phyloP scores from a whole-genome alignment of 305 asterid genomes.

The Fraxinus sp. region DNA sequence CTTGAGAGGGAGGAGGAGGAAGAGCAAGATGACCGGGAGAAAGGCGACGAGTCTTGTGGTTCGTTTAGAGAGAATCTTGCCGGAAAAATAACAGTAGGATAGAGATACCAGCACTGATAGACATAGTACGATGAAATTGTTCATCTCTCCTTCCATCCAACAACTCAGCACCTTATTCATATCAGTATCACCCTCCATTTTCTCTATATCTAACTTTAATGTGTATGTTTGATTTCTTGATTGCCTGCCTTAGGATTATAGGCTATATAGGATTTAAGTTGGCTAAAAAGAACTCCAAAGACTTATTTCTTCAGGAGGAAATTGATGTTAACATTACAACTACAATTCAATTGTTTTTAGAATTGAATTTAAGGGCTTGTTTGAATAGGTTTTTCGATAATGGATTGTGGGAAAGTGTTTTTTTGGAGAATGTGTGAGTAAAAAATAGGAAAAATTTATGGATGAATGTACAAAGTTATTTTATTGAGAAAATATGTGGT shows the following conservation, averaged over 20 bases:
- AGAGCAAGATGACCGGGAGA: slow-evolving; percentile 30
- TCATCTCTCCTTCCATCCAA: slow-evolving; percentile 36
- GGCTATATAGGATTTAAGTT: background rate
- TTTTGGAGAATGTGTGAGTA: no score
- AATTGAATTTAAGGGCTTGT: background rate
- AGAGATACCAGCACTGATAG: slow-evolving; percentile 25
- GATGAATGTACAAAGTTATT: no score
- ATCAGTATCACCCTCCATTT: background rate
- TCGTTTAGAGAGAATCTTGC: slow-evolving; percentile 30
- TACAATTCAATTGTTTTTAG: background rate
- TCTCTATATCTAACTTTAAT: background rate
- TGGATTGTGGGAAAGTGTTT: background rate
- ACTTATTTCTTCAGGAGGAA: background rate
- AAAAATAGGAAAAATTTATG: no score
- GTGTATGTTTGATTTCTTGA: background rate
- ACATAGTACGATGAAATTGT: slow-evolving; percentile 39
- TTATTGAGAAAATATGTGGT: no score
- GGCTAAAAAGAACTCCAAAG: background rate
- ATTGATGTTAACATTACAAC: background rate
- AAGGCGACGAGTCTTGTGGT: slow-evolving; percentile 17
- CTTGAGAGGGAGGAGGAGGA: slow-evolving; percentile 35
- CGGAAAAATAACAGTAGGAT: slow-evolving; percentile 20
- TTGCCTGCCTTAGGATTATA: background rate
- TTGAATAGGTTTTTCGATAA: background rate
- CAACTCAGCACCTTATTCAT: background rate